phyloP scores from a whole-genome alignment of 148 eudicot species.

The Diospyros kaki region DNA sequence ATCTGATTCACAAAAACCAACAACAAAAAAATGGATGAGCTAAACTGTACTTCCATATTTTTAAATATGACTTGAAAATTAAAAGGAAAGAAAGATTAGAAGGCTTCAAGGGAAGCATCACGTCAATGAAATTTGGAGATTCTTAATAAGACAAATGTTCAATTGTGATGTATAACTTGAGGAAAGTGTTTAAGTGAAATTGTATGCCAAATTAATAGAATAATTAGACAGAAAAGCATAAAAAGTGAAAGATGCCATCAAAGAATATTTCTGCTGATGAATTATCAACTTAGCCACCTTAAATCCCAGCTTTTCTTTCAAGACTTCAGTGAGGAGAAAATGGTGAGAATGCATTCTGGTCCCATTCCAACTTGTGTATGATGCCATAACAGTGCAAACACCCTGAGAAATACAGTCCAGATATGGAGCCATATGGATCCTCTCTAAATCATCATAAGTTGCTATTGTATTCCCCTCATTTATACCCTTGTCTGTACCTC shows the following conservation, averaged over 20 bases:
- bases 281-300: conserved; percentile 41
- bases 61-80: not conserved
- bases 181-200: not conserved
- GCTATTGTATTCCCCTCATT: conserved; percentile 79
- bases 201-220: not conserved
- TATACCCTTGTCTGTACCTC: conserved; percentile 74
- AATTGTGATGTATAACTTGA: not conserved
- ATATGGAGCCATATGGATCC: conserved; percentile 82
- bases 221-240: not conserved
- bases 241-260: not conserved
- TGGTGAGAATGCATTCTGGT: conserved; percentile 51
- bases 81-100: not conserved
- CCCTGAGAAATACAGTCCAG: conserved; percentile 80
- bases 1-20: not conserved
- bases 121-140: not conserved
- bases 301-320: conserved; percentile 77
- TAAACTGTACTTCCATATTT: not conserved
- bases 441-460: conserved; percentile 61
- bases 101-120: not conserved
- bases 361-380: conserved; percentile 91
- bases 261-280: not conserved
- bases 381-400: conserved; percentile 93
- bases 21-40: not conserved
- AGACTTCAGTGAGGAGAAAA: conserved; percentile 65
- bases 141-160: not conserved